Conservation (phyloP, 75 land plant species). For the Azolla pinnata region DNA sequence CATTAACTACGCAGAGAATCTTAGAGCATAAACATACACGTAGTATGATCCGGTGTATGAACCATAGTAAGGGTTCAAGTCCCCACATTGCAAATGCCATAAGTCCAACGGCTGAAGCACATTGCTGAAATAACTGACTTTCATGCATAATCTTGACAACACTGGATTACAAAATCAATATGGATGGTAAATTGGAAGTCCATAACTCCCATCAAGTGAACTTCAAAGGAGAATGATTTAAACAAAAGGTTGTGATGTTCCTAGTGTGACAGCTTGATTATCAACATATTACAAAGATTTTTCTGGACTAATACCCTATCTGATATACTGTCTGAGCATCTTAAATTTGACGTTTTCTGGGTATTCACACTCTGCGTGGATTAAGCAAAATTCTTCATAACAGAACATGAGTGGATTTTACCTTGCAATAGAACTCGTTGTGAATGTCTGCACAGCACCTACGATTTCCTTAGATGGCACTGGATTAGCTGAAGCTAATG, state of each 20-base stretch:
- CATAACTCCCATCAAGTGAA: background rate
- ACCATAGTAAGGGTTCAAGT: conserved; percentile 50
- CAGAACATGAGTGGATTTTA: no score
- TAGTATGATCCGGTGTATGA: conserved; percentile 28
- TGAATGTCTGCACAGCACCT: no score
- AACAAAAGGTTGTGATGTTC: background rate
- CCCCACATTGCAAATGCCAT: conserved; percentile 73
- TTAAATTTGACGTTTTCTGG: background rate
- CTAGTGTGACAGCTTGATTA: no score
- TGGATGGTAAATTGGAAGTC: background rate
- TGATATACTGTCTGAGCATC: background rate
- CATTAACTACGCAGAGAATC: no score
- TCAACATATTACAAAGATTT: background rate
- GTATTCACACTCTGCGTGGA: no score
- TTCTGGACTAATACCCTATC: background rate
- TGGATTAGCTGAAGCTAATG: no score
- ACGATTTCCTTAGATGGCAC: no score
- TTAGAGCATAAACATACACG: conserved; percentile 34
- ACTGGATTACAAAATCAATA: conserved; percentile 22
- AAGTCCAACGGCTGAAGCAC: conserved; percentile 56
- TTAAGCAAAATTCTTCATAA: no score
- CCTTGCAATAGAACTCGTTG: no score
- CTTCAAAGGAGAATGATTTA: background rate
- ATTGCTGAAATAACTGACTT: conserved; percentile 32
- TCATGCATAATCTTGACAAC: conserved; percentile 20